Evolutionary conservation across 352 stramenopile species (phyloP), one percentile per base, ranked within the genome.

Genomic region (Peronosclerospora sorghi): DNA sequence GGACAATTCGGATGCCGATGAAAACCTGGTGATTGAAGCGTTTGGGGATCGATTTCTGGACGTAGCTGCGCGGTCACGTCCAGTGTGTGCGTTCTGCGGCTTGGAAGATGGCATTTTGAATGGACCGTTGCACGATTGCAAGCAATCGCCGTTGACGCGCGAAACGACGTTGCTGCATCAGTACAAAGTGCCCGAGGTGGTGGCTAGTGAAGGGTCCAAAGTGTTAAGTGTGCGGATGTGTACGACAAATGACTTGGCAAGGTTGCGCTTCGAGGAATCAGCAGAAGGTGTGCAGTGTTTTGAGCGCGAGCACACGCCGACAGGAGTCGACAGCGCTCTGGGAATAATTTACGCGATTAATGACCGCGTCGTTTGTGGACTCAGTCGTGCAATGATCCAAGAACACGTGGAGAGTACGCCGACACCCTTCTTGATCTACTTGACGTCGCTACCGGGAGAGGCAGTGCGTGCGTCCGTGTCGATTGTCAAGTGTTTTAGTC

Each of bases 101-200:
- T 53, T 87, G 13, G 72, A 73, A 52, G 70, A 85, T 44, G 70
- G 63, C 2, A 70, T 87, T 29, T 48, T 87, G 21, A 87, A 83
- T 15, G 73, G 75, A 7, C 28, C 54, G 9, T 50, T 87, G 13
- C 45, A 65, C 12, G 19, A 27, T 13, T 87, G 54, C 39, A 78
- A 70, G 20, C 70, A 68, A 29, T 86, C 63, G n/a, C 60, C 68
- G 9, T 36, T 83, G 44, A 79, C 55, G 44, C 39, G 30, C 34
- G 52, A 54, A 9, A 63, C 55, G 23, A 65, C 56, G 32, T 46
- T 62, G 35, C 23, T 84, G 13, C 59, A 72, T n/a, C 35, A 73
- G 3, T 80, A 79, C 38, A 62, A 78, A 23, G 8, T 83, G 13
- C 74, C 74, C 9, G 53, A 68, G 2, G 36, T 85, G 12, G 44